phyloP scores from a whole-genome alignment of 2,329 filamentous ascomycete species.

The Colletotrichum euphorbiae region DNA sequence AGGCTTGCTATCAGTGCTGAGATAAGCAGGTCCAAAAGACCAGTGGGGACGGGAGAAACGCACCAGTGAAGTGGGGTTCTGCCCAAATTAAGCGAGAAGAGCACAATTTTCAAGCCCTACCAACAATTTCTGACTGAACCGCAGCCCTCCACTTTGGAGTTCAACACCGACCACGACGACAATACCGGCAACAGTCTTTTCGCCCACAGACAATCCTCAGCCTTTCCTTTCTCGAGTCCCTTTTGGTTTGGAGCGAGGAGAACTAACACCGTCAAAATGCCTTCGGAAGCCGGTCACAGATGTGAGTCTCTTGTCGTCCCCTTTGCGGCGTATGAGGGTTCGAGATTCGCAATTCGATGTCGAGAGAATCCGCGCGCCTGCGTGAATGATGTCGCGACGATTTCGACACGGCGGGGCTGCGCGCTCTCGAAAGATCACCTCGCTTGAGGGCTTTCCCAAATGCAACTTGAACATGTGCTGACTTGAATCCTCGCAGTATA shows the following conservation, averaged over 20 bases:
- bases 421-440: slow-evolving; percentile 12
- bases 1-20: no score
- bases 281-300: slow-evolving; percentile 89
- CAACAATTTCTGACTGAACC: no score
- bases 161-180: slow-evolving; percentile 33
- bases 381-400: slow-evolving; percentile 5
- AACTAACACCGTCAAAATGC: slow-evolving; percentile 76
- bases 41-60: no score
- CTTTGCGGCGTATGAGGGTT: background rate
- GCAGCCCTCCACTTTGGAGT: background rate
- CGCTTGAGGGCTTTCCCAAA: background rate
- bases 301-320: slow-evolving; percentile 69
- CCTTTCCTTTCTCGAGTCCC: slow-evolving; percentile 54
- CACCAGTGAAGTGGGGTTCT: no score
- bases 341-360: slow-evolving; percentile 8
- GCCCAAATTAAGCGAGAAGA: no score
- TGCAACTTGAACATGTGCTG: slow-evolving; percentile 48
- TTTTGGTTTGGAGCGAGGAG: slow-evolving; percentile 61
- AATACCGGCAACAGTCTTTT: slow-evolving; percentile 43
- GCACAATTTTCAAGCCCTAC: no score
- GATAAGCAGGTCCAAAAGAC: no score
- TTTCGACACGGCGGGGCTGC: background rate
- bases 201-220: slow-evolving; percentile 54
- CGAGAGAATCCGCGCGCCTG: slow-evolving; percentile 2
- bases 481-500: slow-evolving; percentile 71